phyloP scores from a whole-genome alignment of 768 basidiomycete species.

The Suillus placidus region DNA sequence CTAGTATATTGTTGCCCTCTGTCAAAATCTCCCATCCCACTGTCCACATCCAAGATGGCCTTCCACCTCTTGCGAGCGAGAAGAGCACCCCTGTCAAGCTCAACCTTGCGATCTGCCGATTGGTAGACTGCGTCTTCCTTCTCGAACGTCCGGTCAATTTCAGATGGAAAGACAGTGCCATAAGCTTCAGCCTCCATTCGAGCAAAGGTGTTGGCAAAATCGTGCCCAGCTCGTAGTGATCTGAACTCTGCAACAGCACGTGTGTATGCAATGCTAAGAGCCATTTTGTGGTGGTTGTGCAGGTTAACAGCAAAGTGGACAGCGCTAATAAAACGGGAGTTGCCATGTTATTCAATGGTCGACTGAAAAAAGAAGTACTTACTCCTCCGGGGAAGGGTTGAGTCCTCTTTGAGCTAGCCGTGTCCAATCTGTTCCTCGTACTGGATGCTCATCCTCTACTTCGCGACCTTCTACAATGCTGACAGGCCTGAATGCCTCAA shows the following conservation, averaged over 20 bases:
- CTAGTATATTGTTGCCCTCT: slow-evolving; percentile 72
- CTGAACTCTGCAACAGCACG: slow-evolving; percentile 85
- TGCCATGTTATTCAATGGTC: slow-evolving; percentile 14
- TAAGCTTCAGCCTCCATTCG: slow-evolving; percentile 76
- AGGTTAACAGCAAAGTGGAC: slow-evolving; percentile 82
- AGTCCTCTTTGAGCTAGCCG: slow-evolving; percentile 77
- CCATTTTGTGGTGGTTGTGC: slow-evolving; percentile 59
- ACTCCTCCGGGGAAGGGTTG: slow-evolving; percentile 93
- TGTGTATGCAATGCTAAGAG: slow-evolving; percentile 81
- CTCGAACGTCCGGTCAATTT: slow-evolving; percentile 61
- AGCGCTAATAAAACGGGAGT: slow-evolving; percentile 51
- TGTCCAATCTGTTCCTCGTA: slow-evolving; percentile 71
- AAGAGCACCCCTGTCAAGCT: slow-evolving; percentile 59
- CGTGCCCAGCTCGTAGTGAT: slow-evolving; percentile 81
- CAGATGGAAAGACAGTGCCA: slow-evolving; percentile 68
- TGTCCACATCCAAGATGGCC: slow-evolving; percentile 53
- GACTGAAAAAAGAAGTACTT: slow-evolving; percentile 34
- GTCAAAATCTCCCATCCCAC: slow-evolving; percentile 58
- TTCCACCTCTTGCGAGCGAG: slow-evolving; percentile 80
- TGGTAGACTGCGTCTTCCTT: slow-evolving; percentile 64
- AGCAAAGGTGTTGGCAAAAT: slow-evolving; percentile 76
- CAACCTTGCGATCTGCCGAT: slow-evolving; percentile 58
- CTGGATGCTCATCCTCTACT: slow-evolving; percentile 57
- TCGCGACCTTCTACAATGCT: slow-evolving; percentile 72
- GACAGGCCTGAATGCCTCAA: slow-evolving; percentile 85